These are phyloP conservation scores for Russula ochroleuca DNA, from an alignment of 768 basidiomycete genomes.

Conservation along the genomic window DNA sequence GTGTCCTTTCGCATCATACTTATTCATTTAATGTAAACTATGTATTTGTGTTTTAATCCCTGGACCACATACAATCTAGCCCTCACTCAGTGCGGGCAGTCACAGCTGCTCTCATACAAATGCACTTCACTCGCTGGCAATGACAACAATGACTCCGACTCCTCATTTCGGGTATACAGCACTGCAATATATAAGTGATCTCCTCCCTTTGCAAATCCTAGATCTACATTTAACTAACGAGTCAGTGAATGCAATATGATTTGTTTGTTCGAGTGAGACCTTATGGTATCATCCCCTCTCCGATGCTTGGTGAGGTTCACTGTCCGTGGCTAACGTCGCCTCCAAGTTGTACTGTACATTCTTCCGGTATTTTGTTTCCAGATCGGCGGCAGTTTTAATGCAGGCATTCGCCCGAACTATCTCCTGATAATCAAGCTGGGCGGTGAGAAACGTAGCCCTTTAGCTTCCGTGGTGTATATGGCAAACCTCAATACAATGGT, in stretches of 20 bases:
- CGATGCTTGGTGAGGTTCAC: conserved; percentile 7
- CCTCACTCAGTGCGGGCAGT: neutral
- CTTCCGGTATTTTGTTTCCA: conserved; percentile 83
- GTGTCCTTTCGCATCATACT: neutral
- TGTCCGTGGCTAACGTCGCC: conserved; percentile 46
- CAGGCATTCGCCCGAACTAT: conserved; percentile 73
- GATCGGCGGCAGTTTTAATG: conserved; percentile 75
- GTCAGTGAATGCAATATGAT: neutral
- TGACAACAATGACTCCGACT: too few species aligned
- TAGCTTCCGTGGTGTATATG: neutral
- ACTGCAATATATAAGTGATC: neutral
- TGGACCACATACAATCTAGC: neutral
- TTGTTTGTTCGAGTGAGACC: neutral
- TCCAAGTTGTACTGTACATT: conserved; percentile 92
- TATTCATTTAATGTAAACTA: conserved; percentile 8
- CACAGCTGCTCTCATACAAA: neutral
- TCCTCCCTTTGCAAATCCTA: too few species aligned
- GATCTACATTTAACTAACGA: neutral
- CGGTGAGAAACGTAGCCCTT: neutral
- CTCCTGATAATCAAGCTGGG: conserved; percentile 46
- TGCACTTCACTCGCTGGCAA: too few species aligned
- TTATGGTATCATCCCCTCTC: conserved; percentile 1
- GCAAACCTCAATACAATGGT: conserved; percentile 78
- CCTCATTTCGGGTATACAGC: neutral
- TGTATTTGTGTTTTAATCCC: neutral